Evolutionary conservation across 257 asterid species (phyloP).

Genomic region (Solanum appendiculatum): DNA sequence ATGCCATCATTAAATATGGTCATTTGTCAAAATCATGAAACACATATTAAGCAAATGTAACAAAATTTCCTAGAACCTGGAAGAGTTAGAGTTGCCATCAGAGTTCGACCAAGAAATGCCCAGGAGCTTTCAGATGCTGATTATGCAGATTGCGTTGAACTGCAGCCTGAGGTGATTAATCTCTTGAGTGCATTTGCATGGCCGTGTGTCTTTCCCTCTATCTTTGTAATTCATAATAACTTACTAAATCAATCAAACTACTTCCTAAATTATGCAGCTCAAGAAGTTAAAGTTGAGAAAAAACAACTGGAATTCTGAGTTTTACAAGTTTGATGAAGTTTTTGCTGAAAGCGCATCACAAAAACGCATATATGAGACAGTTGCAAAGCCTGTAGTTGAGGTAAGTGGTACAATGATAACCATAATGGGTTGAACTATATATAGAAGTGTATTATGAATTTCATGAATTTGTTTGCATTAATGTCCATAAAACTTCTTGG

Average conservation of each 20-base stretch:
- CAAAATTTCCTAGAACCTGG: conserved; percentile 42
- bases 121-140: conserved; percentile 65
- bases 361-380: conserved; percentile 80
- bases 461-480: not conserved
- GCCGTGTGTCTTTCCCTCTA: not conserved
- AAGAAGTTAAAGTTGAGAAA: conserved; percentile 70
- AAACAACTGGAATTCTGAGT: conserved; percentile 83
- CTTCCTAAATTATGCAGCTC: conserved; percentile 38
- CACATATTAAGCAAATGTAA: not conserved
- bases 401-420: conserved; percentile 16
- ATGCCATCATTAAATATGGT: not conserved
- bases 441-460: not conserved
- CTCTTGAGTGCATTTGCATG: not conserved
- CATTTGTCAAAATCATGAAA: not conserved
- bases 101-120: conserved; percentile 75
- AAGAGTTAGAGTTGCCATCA: conserved; percentile 88
- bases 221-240: not conserved
- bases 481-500: not conserved
- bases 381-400: conserved; percentile 95
- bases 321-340: conserved; percentile 71
- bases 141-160: conserved; percentile 70
- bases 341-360: conserved; percentile 78
- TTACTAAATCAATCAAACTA: not conserved
- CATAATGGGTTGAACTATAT: not conserved
- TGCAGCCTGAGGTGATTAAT: conserved; percentile 80